These are phyloP conservation scores for Puccinia coronata DNA, from an alignment of 1,284 basidiomycete genomes.

Conservation along the genomic window DNA sequence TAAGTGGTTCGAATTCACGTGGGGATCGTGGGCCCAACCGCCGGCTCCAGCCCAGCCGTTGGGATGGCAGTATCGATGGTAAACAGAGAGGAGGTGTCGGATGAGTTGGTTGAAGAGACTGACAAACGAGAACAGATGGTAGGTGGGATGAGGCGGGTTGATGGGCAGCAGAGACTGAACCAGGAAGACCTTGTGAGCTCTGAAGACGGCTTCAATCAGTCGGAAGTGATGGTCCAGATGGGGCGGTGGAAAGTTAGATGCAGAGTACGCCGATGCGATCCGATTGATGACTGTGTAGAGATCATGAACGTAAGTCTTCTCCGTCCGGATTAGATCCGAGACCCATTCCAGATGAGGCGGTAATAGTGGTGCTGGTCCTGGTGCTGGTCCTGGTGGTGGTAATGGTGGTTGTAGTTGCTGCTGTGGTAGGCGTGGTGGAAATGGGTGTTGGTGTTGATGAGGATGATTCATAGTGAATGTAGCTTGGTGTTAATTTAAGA, in stretches of 20 bases:
- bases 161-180: constrained; percentile 9
- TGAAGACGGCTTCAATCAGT: constrained; percentile 22
- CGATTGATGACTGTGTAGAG: constrained; percentile 29
- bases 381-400: not conserved
- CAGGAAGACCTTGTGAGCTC: constrained; percentile 28
- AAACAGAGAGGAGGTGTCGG: constrained; percentile 12
- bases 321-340: constrained; percentile 13
- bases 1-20: not conserved
- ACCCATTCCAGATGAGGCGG: not conserved
- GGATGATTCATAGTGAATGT: not conserved
- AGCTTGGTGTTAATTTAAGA: not conserved
- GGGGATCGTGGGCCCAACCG: constrained; percentile 22
- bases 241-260: constrained; percentile 21
- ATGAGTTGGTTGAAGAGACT: constrained; percentile 19
- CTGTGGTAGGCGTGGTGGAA: not conserved
- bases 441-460: not conserved
- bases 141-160: not conserved
- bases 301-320: constrained; percentile 16
- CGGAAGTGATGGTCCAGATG: constrained; percentile 42
- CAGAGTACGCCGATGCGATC: constrained; percentile 16
- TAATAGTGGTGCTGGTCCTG: not conserved
- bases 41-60: constrained; percentile 40
- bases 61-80: constrained; percentile 30
- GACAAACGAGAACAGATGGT: constrained; percentile 11
- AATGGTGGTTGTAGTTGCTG: not conserved